phyloP scores from a whole-genome alignment of 768 basidiomycete genomes.

The Mycena chlorophos region DNA sequence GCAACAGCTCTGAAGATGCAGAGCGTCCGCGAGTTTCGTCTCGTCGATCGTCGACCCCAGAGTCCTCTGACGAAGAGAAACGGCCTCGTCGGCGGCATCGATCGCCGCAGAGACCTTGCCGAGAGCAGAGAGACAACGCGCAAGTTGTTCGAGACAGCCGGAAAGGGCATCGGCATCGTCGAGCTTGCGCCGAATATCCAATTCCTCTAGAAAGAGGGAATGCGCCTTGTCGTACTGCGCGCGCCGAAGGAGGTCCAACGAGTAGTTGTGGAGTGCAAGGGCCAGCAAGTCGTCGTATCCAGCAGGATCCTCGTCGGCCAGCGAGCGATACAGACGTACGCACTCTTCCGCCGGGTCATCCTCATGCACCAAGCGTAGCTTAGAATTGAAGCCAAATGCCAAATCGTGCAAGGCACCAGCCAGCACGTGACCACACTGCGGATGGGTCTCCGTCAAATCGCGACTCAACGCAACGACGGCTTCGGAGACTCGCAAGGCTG shows the following conservation, averaged over 20 bases:
- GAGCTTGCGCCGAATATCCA: constrained; percentile 8
- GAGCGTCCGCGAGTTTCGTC: constrained; percentile 7
- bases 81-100: constrained; percentile 12
- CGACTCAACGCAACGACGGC: constrained; percentile 6
- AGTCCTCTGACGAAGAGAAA: constrained; percentile 11
- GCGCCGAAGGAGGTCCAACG: constrained; percentile 3
- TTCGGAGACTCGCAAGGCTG: constrained; percentile 8
- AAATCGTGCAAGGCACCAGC: constrained; percentile 18
- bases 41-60: constrained; percentile 4
- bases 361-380: not conserved
- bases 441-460: not conserved
- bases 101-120: constrained; percentile 6
- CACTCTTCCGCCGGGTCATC: constrained; percentile 5
- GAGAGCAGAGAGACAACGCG: constrained; percentile 1
- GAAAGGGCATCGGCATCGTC: constrained; percentile 1
- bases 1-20: constrained; percentile 12
- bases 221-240: constrained; percentile 9
- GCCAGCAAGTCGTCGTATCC: not conserved
- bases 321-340: constrained; percentile 11
- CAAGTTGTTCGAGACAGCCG: constrained; percentile 11
- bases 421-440: constrained; percentile 8
- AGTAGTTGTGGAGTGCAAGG: constrained; percentile 13
- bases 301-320: constrained; percentile 2
- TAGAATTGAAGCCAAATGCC: constrained; percentile 8
- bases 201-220: constrained; percentile 6